Base-by-base conservation (phyloP, 768 basidiomycete species). In the Boletus pseudopeckii region DNA sequence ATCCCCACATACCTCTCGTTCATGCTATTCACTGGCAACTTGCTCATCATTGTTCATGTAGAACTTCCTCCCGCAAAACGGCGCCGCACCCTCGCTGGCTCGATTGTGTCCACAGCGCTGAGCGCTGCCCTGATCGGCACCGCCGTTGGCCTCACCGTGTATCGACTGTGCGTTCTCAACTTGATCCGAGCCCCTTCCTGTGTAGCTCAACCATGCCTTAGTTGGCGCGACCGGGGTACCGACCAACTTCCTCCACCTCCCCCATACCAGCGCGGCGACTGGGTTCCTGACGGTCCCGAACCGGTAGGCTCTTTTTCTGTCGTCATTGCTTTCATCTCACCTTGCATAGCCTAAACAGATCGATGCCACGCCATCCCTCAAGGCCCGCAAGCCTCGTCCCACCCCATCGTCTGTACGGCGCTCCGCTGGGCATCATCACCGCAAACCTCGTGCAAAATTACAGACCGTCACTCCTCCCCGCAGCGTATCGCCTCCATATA, bases 51-150 rank as follows among this genome's bases (percentile, higher is more conserved):
- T 51, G 68, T 80, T 50, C 74, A 81, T 75, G 71, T 86, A 90
- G 89, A 90, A 66, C 67, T 86, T 47, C 85, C 85, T 28, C 85
- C 89, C 44, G 75, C 82, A 61, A 92, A 92, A 77, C 84, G 85
- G 65, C 87, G 89, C 55, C 83, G 86, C 63, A 86, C 86, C 55
- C 78, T 92, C 71, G 86, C 89, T 58, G 88, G 88, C 57, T 86
- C 88, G 53, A 85, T 93, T 64, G 82, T 92, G 57, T 87, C 88
- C 15, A 88, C 89, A 32, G 90, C 91, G 51, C 75, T 92, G 71
- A 89, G 81, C 72, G 90, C 90, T 58, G 91, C 89, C 43, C 80
- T 93, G 54, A 88, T 93, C 55, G 88, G 90, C 53, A 86, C 88
- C 20, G 91, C 91, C 15, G 90, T 93, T 48, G 90, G 90, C 54